Evolutionary conservation across 1,284 basidiomycete genomes (phyloP), one percentile per base, ranked within the genome.

Genomic region (Filobasidium uniguttulatum): DNA sequence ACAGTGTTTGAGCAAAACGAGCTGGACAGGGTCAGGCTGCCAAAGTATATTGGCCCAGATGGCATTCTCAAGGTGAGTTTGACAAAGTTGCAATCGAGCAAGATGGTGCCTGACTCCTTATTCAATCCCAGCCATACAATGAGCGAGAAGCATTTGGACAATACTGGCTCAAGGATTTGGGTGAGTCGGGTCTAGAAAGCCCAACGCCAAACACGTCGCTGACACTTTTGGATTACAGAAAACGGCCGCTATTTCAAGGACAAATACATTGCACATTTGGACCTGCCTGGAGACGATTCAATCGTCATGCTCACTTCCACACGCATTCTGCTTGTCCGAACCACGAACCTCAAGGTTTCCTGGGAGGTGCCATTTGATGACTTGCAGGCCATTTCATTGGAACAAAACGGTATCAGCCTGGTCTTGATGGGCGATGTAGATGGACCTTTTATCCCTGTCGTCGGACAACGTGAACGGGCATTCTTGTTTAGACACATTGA

Each of bases 1-100:
- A 97, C 89, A 3, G 93, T 97, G 1, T 98, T 98, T 58, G 94
- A 98, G 63, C 85, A 81, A 57, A 84, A 85, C 41, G 83, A 85
- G 46, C 78, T 91, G 50, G 93, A 97, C 61, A 82, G 91, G 17
- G 79, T 86, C 22, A 77, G 94, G 59, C 69, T 89, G 76, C 93
- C 94, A 25, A 79, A 94, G 47, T 84, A 85, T 59, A 79, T 90
- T 38, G 81, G 90, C 12, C 71, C 79, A 5, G 91, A 96, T 65
- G 84, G 83, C 15, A 84, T 96, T 19, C 70, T 96, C 31, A 74
- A 80, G 55, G 87, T 88, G 64, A 65, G 82, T 72, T 15, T 5
- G 28, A 36, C 22, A 35, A 31, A 1, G 26, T 37, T 6, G 3
- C 17, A 17, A 12, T 12, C 28, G 25, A 17, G 19, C 3, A 40